Conservation (phyloP, 2,329 filamentous ascomycete species). For the Colletotrichum ledebouriae region DNA sequence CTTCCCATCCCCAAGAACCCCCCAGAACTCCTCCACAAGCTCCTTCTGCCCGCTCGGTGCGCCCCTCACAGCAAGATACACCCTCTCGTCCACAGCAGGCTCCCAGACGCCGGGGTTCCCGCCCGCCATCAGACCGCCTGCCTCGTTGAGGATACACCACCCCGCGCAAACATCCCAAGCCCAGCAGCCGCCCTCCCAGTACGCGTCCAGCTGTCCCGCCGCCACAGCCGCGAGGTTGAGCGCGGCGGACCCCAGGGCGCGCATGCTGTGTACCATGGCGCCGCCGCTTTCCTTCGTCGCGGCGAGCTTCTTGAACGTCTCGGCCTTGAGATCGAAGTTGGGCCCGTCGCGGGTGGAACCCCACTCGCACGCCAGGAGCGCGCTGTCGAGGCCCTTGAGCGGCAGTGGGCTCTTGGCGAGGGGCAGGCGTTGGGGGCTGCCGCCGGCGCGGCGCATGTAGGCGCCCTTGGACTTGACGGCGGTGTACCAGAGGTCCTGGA, state of each 20-base stretch:
- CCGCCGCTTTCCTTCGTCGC: conserved; percentile 73
- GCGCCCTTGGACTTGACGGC: conserved; percentile 77
- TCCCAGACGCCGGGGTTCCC: conserved; percentile 82
- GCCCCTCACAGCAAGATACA: conserved; percentile 74
- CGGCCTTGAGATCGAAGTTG: conserved; percentile 78
- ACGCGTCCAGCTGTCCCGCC: conserved; percentile 77
- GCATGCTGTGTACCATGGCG: conserved; percentile 81
- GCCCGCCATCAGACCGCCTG: conserved; percentile 79
- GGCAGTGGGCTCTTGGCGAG: conserved; percentile 64
- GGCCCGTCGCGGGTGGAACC: conserved; percentile 75
- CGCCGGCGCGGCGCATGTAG: conserved; percentile 64
- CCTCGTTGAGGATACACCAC: conserved; percentile 82
- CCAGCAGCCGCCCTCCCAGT: conserved; percentile 89
- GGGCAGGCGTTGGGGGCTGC: conserved; percentile 55
- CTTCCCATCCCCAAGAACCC: conserved; percentile 66
- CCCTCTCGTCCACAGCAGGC: conserved; percentile 68
- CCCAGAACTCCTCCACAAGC: conserved; percentile 75
- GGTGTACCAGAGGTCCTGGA: conserved; percentile 76
- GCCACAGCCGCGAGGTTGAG: conserved; percentile 82
- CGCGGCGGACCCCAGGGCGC: conserved; percentile 80
- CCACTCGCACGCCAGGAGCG: conserved; percentile 81
- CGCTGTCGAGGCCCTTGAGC: conserved; percentile 70
- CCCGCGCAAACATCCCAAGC: conserved; percentile 89
- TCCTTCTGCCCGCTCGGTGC: conserved; percentile 71
- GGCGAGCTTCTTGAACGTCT: conserved; percentile 73